phyloP scores from a whole-genome alignment of 441 rosid species.

The Populus tomentosa region DNA sequence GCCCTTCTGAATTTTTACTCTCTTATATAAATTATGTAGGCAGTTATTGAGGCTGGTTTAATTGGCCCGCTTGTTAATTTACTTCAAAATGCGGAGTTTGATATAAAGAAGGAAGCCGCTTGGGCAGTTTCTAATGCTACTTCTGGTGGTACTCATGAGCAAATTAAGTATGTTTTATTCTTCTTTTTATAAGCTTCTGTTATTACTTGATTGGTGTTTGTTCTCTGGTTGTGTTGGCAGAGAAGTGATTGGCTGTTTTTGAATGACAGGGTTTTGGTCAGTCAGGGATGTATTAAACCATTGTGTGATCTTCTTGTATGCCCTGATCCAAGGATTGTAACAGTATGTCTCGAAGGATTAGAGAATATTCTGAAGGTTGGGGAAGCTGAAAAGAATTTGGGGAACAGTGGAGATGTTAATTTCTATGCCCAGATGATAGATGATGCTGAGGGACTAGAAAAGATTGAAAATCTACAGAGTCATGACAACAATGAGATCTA shows the following conservation, averaged over 20 bases:
- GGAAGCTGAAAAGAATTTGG: slow-evolving; percentile 57
- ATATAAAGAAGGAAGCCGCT: slow-evolving; percentile 75
- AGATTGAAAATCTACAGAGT: slow-evolving; percentile 65
- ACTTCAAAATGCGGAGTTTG: slow-evolving; percentile 80
- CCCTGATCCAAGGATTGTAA: slow-evolving; percentile 81
- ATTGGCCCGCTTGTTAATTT: slow-evolving; percentile 52
- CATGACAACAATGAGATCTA: slow-evolving; percentile 31
- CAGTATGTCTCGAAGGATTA: slow-evolving; percentile 73
- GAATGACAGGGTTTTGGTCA: slow-evolving; percentile 47
- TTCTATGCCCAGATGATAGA: slow-evolving; percentile 37
- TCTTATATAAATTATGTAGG: slow-evolving; percentile 27
- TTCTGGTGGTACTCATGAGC: slow-evolving; percentile 77
- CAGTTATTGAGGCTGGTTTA: slow-evolving; percentile 58
- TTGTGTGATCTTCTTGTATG: slow-evolving; percentile 76
- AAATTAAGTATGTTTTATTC: slow-evolving; percentile 48
- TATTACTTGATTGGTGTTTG: too few species aligned
- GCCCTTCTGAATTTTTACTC: background rate
- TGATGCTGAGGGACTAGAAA: slow-evolving; percentile 68
- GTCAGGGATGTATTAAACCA: slow-evolving; percentile 73
- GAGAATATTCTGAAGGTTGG: slow-evolving; percentile 86
- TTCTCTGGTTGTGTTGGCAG: background rate
- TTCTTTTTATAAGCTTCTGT: background rate
- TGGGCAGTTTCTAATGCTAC: slow-evolving; percentile 83
- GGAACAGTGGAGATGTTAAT: slow-evolving; percentile 37
- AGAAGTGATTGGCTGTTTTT: background rate